These are phyloP conservation scores for Entophlyctis luteolus DNA, from an alignment of 192 early-diverging fungal species.

Conservation along the genomic window DNA sequence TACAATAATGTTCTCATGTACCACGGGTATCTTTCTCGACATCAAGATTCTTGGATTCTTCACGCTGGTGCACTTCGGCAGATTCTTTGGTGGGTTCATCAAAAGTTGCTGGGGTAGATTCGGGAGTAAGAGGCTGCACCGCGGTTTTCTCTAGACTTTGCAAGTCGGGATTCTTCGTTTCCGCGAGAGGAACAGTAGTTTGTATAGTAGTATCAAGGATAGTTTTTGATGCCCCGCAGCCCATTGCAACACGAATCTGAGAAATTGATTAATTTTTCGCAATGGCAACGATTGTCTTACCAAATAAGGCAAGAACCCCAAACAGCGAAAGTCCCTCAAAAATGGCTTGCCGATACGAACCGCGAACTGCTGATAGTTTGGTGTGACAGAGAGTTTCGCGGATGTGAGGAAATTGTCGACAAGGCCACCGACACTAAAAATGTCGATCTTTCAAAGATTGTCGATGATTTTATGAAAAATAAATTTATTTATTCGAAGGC, in stretches of 20 bases:
- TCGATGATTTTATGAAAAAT: background rate
- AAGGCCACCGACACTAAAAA: background rate
- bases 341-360: background rate
- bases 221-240: constrained; percentile 35
- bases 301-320: background rate
- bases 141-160: background rate
- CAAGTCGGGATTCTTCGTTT: background rate
- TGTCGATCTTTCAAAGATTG: too few relatives aligned
- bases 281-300: too few relatives aligned
- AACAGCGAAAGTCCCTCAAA: background rate
- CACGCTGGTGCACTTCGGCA: background rate
- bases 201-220: background rate
- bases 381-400: background rate
- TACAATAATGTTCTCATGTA: background rate
- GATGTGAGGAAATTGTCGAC: background rate
- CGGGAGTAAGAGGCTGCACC: background rate
- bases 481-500: background rate
- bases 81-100: background rate
- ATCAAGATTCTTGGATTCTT: background rate
- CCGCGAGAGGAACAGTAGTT: background rate
- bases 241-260: too few relatives aligned
- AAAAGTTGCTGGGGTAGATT: background rate
- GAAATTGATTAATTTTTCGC: too few relatives aligned
- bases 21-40: background rate
- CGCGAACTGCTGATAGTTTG: background rate